Base-by-base conservation (phyloP, 768 basidiomycete genomes). In the Galerina sulciceps region DNA sequence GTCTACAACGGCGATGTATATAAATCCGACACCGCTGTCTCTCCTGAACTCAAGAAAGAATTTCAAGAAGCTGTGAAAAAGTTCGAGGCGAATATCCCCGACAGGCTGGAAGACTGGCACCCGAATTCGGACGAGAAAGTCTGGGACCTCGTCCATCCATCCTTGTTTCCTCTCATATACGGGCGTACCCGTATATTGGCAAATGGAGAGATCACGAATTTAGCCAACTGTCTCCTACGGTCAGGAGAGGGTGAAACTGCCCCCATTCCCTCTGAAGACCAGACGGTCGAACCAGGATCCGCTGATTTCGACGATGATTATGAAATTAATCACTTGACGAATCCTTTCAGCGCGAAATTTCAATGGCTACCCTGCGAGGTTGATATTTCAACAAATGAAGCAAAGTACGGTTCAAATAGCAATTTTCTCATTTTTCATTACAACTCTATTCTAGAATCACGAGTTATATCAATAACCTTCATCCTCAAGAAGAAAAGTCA, bases 401-500 rank as follows among this genome's bases (percentile, higher is more conserved):
- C 65, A 20, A 70, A 55, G 70, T 71, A 58, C 6, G 62, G 34
- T 44, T 37, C 36, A 4, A 15, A 22, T 20, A 43, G 13, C 17
- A 45, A 10, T 8, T 26, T 4, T 23, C 40, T 9, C 34, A 31
- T 36, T 36, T 1, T 17, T 18, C 8, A 17, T 40, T 5, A 40
- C 8, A 14, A 20, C n/a, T 8, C 11, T 31, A n/a, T 26, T 10
- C 9, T 22, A 75, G 73, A 52, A 72, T 75, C 13, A 69, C 57
- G 13, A 74, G 71, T n/a, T 80, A 81, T 60, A 78, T 81, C 68
- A 80, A 79, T 57, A 78, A 78, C 38, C 66, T 81, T 17, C 71
- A 78, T 52, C 79, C 77, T 1, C 42, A 55, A 4, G 54, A 59
- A 13, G 62, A 67, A 49, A 56, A 56, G 44, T 23, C 56, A 10